Conservation (phyloP, 257 asterid genomes). For the Parsonsia alboflavescens region DNA sequence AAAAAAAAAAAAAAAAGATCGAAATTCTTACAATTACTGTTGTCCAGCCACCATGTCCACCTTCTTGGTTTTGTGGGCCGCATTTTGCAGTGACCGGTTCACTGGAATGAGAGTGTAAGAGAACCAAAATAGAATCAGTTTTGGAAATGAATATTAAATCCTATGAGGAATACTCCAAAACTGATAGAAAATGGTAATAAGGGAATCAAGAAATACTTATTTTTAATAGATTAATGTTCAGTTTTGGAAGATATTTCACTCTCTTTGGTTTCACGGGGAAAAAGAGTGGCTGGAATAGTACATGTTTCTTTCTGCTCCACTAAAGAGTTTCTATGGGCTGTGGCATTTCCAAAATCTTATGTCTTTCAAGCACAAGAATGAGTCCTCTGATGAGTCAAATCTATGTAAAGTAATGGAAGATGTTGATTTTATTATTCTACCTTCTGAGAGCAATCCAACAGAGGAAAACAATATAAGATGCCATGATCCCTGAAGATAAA, state of each 20-base stretch:
- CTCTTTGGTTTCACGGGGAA: background rate
- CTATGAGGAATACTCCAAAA: background rate
- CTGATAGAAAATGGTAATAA: background rate
- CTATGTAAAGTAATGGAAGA: background rate
- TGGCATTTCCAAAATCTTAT: background rate
- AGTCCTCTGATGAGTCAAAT: background rate
- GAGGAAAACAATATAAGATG: conserved; percentile 83
- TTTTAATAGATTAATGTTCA: background rate
- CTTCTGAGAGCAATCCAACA: conserved; percentile 96
- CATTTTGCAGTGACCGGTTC: conserved; percentile 80
- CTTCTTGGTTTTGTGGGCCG: conserved; percentile 54
- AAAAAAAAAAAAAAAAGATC: background rate
- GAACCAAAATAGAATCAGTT: background rate
- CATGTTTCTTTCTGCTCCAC: background rate
- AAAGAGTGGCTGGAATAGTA: background rate
- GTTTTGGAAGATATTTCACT: background rate
- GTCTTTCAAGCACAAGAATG: background rate
- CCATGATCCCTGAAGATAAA: conserved; percentile 92
- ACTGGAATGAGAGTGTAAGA: conserved; percentile 33
- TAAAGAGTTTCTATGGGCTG: background rate
- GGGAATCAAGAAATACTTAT: background rate
- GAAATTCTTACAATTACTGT: conserved; percentile 61
- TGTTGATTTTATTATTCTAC: conserved; percentile 23
- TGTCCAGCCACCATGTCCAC: conserved; percentile 62
- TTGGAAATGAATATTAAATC: background rate